Evolutionary conservation across 169 alveolate genomes (phyloP).

Genomic region (Cryptosporidium viatorum): DNA sequence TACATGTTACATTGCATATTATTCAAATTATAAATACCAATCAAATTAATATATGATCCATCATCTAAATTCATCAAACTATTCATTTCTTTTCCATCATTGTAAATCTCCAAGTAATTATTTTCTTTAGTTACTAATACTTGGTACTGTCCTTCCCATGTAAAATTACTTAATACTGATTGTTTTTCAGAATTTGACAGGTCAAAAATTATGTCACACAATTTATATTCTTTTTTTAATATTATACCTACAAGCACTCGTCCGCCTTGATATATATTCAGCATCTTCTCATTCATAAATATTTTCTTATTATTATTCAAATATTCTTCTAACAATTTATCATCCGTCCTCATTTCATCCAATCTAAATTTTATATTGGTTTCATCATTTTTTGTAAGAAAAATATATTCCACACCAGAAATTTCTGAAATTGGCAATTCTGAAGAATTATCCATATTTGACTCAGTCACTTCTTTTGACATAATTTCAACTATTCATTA

Average conservation of each 20-base stretch:
- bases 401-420: background rate
- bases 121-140: conserved; percentile 24
- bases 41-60: conserved; percentile 45
- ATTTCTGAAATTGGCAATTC: background rate
- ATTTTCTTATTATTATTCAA: background rate
- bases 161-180: conserved; percentile 61
- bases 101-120: background rate
- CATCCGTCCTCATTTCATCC: background rate
- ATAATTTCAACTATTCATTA: background rate
- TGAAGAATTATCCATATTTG: background rate
- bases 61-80: conserved; percentile 43
- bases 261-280: conserved; percentile 45
- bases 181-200: conserved; percentile 61
- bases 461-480: background rate
- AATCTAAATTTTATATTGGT: background rate
- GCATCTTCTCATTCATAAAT: conserved; percentile 24
- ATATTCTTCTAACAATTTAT: background rate
- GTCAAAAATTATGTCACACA: conserved; percentile 62
- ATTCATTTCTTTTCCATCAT: conserved; percentile 13
- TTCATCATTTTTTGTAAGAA: background rate
- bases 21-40: background rate
- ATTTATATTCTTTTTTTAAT: conserved; percentile 26
- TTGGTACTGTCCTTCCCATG: conserved; percentile 74
- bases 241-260: conserved; percentile 29
- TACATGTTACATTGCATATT: conserved; percentile 10